Conservation (phyloP, 2,329 filamentous ascomycete genomes). For the Colletotrichum viniferum region DNA sequence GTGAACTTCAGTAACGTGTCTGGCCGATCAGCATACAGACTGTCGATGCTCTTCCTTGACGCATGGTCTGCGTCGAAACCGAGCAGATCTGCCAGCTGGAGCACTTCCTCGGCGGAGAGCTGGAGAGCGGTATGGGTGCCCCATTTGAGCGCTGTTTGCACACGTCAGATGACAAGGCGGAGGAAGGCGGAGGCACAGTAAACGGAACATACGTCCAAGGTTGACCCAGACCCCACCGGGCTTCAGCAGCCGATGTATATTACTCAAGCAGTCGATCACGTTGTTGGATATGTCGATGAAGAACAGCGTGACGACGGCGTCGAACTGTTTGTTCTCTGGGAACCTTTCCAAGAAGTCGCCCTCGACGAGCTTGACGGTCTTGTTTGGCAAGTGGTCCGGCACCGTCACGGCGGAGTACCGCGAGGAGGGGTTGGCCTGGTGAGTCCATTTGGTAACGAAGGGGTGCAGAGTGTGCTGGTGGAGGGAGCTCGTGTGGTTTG, state of each 20-base stretch:
- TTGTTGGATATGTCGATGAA: not conserved
- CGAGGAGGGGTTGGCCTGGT: too few relatives aligned
- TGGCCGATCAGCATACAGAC: not conserved
- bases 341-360: too few relatives aligned
- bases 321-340: not conserved
- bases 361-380: too few relatives aligned
- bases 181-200: too few relatives aligned
- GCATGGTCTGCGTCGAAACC: not conserved
- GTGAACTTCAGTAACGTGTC: not conserved
- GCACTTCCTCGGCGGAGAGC: not conserved
- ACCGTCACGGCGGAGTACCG: too few relatives aligned
- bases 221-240: not conserved
- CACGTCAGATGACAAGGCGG: too few relatives aligned
- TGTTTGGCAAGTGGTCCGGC: too few relatives aligned
- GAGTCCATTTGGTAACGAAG: too few relatives aligned
- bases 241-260: not conserved
- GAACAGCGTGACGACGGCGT: not conserved
- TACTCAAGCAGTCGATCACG: not conserved
- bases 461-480: too few relatives aligned
- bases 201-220: too few relatives aligned
- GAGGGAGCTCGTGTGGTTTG: too few relatives aligned
- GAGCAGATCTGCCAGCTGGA: not conserved
- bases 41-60: not conserved
- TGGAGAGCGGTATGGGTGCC: not conserved
- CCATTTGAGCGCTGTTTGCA: not conserved